A percentile compares a stretch with the other conserved stretches of the same genome.
Evolutionary conservation across 306 rosid genomes (phyloP).

Genomic region (Cucurbita maxima): DNA sequence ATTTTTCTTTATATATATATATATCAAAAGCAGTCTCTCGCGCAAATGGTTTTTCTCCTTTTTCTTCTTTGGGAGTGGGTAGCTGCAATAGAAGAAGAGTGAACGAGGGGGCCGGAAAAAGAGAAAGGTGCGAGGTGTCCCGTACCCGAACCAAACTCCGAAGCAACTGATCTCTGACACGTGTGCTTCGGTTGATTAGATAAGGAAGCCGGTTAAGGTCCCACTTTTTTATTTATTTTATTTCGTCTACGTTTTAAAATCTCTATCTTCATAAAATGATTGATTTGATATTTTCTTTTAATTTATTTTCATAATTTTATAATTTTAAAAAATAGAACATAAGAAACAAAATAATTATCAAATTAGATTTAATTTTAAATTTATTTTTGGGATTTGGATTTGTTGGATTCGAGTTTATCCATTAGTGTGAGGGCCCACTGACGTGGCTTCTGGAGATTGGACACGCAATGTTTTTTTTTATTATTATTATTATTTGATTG

Average conservation of each 20-base stretch:
- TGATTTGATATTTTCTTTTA: too few relatives aligned
- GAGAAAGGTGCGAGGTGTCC: constrained; percentile 18
- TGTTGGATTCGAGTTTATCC: constrained; percentile 12
- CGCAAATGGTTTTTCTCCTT: not conserved
- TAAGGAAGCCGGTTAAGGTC: constrained; percentile 12
- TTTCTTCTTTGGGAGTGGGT: constrained; percentile 1
- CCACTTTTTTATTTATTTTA: not conserved
- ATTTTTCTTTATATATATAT: not conserved
- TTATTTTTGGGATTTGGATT: not conserved
- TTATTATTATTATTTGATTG: not conserved
- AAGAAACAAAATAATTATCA: too few relatives aligned
- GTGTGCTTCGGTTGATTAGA: constrained; percentile 19
- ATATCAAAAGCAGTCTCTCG: not conserved
- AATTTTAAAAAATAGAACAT: too few relatives aligned
- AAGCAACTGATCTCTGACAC: constrained; percentile 24
- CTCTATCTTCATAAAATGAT: too few relatives aligned
- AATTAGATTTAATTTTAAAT: too few relatives aligned
- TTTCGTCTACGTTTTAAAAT: too few relatives aligned
- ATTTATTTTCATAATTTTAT: too few relatives aligned
- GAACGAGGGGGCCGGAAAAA: constrained; percentile 2
- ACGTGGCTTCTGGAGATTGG: not conserved
- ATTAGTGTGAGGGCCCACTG: constrained; percentile 1
- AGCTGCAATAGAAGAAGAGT: not conserved
- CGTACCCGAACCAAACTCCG: constrained; percentile 19
- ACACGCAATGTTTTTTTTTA: not conserved